Evolutionary conservation across 495 filamentous ascomycete species (phyloP).

Genomic region (Bacidia gigantensis): DNA sequence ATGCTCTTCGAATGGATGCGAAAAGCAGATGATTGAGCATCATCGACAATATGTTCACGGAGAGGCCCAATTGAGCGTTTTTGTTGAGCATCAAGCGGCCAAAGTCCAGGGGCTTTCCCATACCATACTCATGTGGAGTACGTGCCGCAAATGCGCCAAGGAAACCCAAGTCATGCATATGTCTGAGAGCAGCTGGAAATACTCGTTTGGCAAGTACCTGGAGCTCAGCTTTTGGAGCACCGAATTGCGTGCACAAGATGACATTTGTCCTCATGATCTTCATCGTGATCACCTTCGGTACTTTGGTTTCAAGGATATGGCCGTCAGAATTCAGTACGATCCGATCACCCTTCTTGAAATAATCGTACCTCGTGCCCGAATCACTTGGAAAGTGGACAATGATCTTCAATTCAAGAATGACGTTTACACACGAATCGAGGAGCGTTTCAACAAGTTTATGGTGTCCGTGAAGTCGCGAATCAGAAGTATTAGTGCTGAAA

Average conservation of each 20-base stretch:
- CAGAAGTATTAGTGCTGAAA: conserved; percentile 78
- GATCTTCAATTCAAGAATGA: conserved; percentile 87
- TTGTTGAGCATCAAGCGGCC: conserved; percentile 62
- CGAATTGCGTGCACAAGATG: conserved; percentile 61
- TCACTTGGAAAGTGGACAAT: conserved; percentile 95
- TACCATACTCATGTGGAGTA: conserved; percentile 94
- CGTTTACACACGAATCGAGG: conserved; percentile 63
- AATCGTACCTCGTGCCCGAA: conserved; percentile 71
- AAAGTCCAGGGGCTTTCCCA: conserved; percentile 58
- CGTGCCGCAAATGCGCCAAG: conserved; percentile 77
- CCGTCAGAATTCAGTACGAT: conserved; percentile 83
- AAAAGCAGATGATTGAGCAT: conserved; percentile 80
- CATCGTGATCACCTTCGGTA: conserved; percentile 84
- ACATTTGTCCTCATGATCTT: conserved; percentile 84
- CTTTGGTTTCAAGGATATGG: conserved; percentile 77
- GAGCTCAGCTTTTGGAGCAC: conserved; percentile 94
- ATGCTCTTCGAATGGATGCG: conserved; percentile 76
- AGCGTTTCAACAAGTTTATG: conserved; percentile 75
- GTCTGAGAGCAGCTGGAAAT: conserved; percentile 95
- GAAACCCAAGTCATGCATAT: conserved; percentile 85
- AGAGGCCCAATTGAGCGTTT: conserved; percentile 80
- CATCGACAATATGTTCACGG: conserved; percentile 96
- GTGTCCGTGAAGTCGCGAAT: conserved; percentile 68
- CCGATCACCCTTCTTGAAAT: conserved; percentile 88
- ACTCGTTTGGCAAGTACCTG: conserved; percentile 95